These are phyloP conservation scores for Pyropia yezoensis DNA, from an alignment of 23 red algal genomes.

Conservation along the genomic window DNA sequence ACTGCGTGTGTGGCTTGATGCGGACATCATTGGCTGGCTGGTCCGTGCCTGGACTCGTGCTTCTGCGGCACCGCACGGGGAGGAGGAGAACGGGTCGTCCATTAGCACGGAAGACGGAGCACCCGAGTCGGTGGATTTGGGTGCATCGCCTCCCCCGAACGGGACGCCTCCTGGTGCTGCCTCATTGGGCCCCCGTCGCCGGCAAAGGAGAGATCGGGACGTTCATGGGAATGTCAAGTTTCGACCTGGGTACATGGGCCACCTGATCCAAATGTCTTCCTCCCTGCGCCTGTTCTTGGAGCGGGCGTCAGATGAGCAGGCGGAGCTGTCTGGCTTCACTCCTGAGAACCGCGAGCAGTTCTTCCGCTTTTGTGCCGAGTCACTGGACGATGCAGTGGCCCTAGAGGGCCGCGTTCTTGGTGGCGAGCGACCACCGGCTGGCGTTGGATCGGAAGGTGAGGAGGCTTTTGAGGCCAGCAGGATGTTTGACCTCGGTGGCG, in stretches of 20 bases:
- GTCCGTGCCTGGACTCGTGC: conserved; percentile 33
- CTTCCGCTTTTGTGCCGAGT: neutral
- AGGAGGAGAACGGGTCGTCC: neutral
- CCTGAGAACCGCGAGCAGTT: neutral
- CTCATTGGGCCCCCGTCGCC: no score
- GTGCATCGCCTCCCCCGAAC: no score
- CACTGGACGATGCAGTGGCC: neutral
- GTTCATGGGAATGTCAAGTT: neutral
- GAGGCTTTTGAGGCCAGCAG: neutral
- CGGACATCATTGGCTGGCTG: conserved; percentile 44
- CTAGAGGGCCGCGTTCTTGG: neutral
- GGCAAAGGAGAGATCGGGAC: no score
- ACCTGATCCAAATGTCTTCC: conserved; percentile 56
- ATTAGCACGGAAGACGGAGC: neutral
- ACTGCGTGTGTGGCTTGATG: conserved; percentile 34
- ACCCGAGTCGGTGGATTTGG: neutral
- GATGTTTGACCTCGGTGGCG: neutral
- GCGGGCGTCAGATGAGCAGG: conserved; percentile 3
- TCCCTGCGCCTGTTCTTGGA: conserved; percentile 23
- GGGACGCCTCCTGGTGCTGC: no score
- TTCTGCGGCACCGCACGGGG: conserved; percentile 1
- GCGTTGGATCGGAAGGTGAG: neutral
- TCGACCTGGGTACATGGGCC: conserved; percentile 61
- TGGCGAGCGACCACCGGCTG: neutral
- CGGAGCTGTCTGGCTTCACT: conserved; percentile 11